Evolutionary conservation across 2,329 filamentous ascomycete species (phyloP).

Genomic region (Orbilia brochopaga): DNA sequence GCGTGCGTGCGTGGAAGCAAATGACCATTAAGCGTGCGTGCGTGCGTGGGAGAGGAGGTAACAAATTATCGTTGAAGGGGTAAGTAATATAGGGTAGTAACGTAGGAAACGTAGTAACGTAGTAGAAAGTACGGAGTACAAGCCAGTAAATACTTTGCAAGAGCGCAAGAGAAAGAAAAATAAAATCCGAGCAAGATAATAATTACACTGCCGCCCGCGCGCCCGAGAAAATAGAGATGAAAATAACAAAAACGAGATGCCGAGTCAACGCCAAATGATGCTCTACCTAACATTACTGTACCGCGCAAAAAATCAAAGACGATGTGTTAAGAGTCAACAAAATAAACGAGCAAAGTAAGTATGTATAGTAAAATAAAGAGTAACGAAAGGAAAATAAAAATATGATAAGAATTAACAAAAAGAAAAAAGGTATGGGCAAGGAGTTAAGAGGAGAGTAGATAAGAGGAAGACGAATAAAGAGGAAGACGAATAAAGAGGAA

Average conservation of each 20-base stretch:
- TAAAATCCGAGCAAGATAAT: background rate
- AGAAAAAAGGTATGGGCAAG: background rate
- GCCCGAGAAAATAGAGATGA: conserved; percentile 5
- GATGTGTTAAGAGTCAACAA: background rate
- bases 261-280: conserved; percentile 5
- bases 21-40: conserved; percentile 5
- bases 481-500: conserved; percentile 1
- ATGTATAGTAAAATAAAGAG: background rate
- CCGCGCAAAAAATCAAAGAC: too few relatives aligned
- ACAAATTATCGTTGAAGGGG: conserved; percentile 7
- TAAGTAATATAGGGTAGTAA: conserved; percentile 5
- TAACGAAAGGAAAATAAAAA: background rate
- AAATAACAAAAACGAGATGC: too few relatives aligned
- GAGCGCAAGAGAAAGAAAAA: background rate
- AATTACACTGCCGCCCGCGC: conserved; percentile 8
- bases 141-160: background rate
- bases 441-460: background rate
- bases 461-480: background rate
- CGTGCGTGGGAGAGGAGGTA: background rate
- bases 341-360: background rate
- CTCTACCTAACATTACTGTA: conserved; percentile 10
- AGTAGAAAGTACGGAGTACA: background rate
- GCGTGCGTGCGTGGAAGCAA: background rate
- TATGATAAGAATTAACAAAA: background rate
- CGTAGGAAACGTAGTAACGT: too few relatives aligned